Percentiles rank a stretch among this genome's conserved stretches.
These are phyloP conservation scores for Blastocystis sp. DNA, from an alignment of 352 stramenopile species.

Conservation along the genomic window DNA sequence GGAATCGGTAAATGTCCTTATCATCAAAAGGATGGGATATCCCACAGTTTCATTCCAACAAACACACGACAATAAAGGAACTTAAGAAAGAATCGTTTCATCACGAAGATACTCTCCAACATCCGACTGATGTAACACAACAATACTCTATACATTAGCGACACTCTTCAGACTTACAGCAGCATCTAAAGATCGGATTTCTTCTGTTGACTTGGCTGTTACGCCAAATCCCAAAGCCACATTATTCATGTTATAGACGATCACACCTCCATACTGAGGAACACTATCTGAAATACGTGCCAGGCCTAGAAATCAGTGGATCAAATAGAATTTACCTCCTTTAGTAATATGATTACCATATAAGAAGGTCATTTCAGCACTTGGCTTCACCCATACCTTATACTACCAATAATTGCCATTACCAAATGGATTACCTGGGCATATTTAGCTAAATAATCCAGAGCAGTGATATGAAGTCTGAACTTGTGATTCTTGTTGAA, in stretches of 20 bases:
- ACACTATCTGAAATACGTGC: slow-evolving; percentile 94
- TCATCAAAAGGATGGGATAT: no score
- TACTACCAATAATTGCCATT: slow-evolving; percentile 75
- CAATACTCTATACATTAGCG: slow-evolving; percentile 75
- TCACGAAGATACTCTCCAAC: slow-evolving; percentile 97
- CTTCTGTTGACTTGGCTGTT: slow-evolving; percentile 88
- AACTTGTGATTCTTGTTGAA: slow-evolving; percentile 98
- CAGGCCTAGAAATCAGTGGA: slow-evolving; percentile 76
- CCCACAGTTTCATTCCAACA: background rate
- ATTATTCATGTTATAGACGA: slow-evolving; percentile 97
- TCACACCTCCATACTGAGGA: slow-evolving; percentile 93
- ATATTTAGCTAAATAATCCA: slow-evolving; percentile 97
- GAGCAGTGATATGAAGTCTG: slow-evolving; percentile 92
- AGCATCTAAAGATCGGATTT: slow-evolving; percentile 79
- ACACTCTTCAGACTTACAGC: slow-evolving; percentile 77
- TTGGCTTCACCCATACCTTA: slow-evolving; percentile 99
- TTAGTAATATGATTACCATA: slow-evolving; percentile 99
- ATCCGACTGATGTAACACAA: slow-evolving; percentile 97
- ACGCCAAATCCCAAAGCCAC: slow-evolving; percentile 95
- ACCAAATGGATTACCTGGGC: slow-evolving; percentile 78
- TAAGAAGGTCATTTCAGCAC: slow-evolving; percentile 97
- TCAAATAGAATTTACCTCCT: slow-evolving; percentile 71
- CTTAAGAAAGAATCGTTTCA: slow-evolving; percentile 75
- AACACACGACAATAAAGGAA: slow-evolving; percentile 7
- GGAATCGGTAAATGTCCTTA: no score